Conservation (phyloP, 495 filamentous ascomycete species). For the Neurospora africana region DNA sequence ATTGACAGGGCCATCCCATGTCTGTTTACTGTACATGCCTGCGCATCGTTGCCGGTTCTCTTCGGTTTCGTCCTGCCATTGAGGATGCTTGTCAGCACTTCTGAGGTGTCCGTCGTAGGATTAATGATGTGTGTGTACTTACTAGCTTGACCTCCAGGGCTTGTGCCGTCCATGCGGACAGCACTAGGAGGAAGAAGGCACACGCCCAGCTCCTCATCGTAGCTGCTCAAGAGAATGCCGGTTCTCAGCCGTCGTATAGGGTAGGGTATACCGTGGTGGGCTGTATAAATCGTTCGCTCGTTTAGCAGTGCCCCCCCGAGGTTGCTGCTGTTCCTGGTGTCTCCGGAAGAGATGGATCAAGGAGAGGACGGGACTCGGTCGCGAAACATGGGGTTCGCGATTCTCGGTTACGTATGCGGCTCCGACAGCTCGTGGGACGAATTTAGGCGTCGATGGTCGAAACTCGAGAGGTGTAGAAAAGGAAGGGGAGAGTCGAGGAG, state of each 20-base stretch:
- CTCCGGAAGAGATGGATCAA: background rate
- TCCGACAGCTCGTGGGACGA: background rate
- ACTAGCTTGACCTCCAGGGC: constrained; percentile 54
- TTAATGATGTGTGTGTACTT: background rate
- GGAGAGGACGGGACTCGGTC: background rate
- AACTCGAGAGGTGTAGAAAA: background rate
- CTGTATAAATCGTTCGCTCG: constrained; percentile 1
- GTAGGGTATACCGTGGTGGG: constrained; percentile 7
- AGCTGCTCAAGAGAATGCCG: background rate
- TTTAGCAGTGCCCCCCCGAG: background rate
- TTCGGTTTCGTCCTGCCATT: constrained; percentile 56
- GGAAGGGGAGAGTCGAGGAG: background rate
- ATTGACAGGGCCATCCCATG: constrained; percentile 82
- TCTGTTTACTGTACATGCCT: constrained; percentile 88
- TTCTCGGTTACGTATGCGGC: background rate
- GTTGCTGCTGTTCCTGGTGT: background rate
- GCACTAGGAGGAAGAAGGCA: constrained; percentile 30
- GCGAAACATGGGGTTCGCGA: background rate
- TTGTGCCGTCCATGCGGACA: constrained; percentile 45
- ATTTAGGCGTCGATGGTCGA: background rate
- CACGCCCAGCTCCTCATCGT: constrained; percentile 34
- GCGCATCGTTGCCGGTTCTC: constrained; percentile 79
- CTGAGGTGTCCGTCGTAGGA: background rate
- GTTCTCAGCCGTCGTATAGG: constrained; percentile 3
- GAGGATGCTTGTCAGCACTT: background rate